These are phyloP conservation scores for Russula virescens DNA, from an alignment of 768 basidiomycete genomes.

Conservation along the genomic window DNA sequence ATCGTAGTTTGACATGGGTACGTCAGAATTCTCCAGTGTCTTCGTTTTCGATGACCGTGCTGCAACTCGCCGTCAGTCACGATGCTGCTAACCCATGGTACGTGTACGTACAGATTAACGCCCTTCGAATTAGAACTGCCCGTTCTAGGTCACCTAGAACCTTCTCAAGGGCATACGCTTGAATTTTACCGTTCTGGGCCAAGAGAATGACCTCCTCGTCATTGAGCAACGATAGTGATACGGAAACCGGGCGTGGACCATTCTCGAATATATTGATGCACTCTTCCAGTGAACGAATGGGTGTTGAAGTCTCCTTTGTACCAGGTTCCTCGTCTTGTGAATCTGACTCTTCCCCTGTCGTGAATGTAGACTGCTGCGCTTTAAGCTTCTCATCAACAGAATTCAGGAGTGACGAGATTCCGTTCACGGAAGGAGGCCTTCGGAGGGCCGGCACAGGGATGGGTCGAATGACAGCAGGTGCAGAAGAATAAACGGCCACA, in stretches of 20 bases:
- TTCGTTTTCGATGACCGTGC: constrained; percentile 82
- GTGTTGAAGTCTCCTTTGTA: constrained; percentile 16
- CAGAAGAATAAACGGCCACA: constrained; percentile 5
- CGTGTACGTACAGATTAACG: constrained; percentile 74
- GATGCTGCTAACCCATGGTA: background rate
- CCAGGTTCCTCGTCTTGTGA: constrained; percentile 23
- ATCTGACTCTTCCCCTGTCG: constrained; percentile 25
- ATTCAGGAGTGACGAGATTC: constrained; percentile 46
- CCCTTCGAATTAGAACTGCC: constrained; percentile 81
- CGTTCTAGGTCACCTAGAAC: constrained; percentile 82
- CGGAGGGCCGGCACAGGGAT: constrained; percentile 24
- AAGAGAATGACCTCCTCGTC: constrained; percentile 92
- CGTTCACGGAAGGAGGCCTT: constrained; percentile 24
- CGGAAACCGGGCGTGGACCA: constrained; percentile 55
- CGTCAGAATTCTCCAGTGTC: constrained; percentile 74
- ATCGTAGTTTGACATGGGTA: constrained; percentile 85
- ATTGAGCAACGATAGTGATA: constrained; percentile 55
- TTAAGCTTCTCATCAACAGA: constrained; percentile 49
- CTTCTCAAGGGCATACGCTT: constrained; percentile 94
- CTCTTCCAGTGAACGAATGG: constrained; percentile 59
- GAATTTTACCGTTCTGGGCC: constrained; percentile 87
- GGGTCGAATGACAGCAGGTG: constrained; percentile 24
- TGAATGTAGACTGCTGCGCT: constrained; percentile 30
- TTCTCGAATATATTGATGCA: constrained; percentile 77
- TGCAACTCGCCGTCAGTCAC: constrained; percentile 29